Percentiles rank a stretch among this genome's conserved stretches.
Conservation (phyloP, 768 basidiomycete genomes). For the Punctularia strigosozonata region DNA sequence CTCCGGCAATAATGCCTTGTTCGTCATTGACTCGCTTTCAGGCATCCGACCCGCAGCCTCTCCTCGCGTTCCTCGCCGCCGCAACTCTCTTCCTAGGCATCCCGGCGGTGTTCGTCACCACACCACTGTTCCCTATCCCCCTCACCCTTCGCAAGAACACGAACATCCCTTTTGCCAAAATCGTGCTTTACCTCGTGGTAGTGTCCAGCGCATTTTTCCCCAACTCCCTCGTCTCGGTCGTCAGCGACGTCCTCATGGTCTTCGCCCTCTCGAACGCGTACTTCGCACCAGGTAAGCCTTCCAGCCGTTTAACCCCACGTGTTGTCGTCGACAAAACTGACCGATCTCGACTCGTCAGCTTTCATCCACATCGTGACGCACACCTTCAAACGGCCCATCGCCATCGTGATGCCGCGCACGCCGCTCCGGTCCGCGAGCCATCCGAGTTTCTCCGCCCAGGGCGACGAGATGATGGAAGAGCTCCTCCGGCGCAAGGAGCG, state of each 20-base stretch:
- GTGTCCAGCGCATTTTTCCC: conserved; percentile 36
- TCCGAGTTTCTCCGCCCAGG: conserved; percentile 2
- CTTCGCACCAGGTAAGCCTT: conserved; percentile 43
- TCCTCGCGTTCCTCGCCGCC: conserved; percentile 33
- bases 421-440: conserved; percentile 17
- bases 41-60: conserved; percentile 14
- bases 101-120: conserved; percentile 46
- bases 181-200: conserved; percentile 28
- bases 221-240: conserved; percentile 19
- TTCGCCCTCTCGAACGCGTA: conserved; percentile 46
- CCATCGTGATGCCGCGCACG: conserved; percentile 65
- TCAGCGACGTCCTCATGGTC: conserved; percentile 38
- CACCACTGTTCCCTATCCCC: conserved; percentile 40
- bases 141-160: conserved; percentile 24
- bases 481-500: conserved; percentile 81
- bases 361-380: conserved; percentile 73
- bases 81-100: conserved; percentile 44
- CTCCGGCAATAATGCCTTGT: conserved; percentile 6
- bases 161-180: conserved; percentile 36
- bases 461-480: conserved; percentile 34
- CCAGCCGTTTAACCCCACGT: background rate
- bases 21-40: conserved; percentile 14
- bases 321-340: background rate
- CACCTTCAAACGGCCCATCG: conserved; percentile 72
- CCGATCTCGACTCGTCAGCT: conserved; percentile 25